A percentile compares a stretch with the other conserved stretches of the same genome.
Conservation (phyloP, 108 stramenopile species). For the Craspedostauros australis region DNA sequence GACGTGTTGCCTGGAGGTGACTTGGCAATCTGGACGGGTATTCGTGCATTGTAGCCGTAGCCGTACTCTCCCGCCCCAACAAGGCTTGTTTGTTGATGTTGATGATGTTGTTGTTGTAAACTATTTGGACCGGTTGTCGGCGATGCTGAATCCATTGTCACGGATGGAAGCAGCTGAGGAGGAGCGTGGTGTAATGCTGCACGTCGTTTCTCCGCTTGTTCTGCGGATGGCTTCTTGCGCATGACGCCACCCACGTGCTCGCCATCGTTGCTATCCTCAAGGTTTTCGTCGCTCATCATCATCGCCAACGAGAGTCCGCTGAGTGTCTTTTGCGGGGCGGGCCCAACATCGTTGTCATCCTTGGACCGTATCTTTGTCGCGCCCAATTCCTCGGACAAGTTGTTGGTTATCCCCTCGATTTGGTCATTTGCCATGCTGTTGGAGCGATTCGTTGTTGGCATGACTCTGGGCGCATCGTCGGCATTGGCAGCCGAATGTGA, state of each 20-base stretch:
- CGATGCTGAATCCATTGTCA: conserved; percentile 4
- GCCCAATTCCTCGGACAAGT: not conserved
- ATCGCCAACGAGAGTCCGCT: conserved; percentile 39
- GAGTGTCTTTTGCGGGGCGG: conserved; percentile 13
- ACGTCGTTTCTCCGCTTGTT: conserved; percentile 20
- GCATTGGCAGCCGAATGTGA: conserved; percentile 1
- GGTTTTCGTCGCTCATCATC: conserved; percentile 18
- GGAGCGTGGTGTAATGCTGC: conserved; percentile 48
- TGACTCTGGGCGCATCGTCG: not conserved
- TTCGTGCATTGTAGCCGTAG: conserved; percentile 54
- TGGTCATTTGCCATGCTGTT: too few relatives aligned
- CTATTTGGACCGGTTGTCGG: conserved; percentile 1
- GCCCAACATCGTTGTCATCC: too few relatives aligned
- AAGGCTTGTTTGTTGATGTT: too few relatives aligned
- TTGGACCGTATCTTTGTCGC: too few relatives aligned
- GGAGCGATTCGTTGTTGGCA: too few relatives aligned
- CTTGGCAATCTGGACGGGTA: too few relatives aligned
- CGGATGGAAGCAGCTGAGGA: too few relatives aligned
- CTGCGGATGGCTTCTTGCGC: not conserved
- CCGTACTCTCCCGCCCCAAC: conserved; percentile 44
- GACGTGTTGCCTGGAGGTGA: not conserved
- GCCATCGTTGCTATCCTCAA: not conserved
- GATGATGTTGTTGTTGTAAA: too few relatives aligned
- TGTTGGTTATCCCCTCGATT: not conserved
- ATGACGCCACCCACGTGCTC: too few relatives aligned